A percentile compares a stretch with the other conserved stretches of the same genome.
Conservation (phyloP, 495 filamentous ascomycete genomes). For the Stereocaulon alpinum region DNA sequence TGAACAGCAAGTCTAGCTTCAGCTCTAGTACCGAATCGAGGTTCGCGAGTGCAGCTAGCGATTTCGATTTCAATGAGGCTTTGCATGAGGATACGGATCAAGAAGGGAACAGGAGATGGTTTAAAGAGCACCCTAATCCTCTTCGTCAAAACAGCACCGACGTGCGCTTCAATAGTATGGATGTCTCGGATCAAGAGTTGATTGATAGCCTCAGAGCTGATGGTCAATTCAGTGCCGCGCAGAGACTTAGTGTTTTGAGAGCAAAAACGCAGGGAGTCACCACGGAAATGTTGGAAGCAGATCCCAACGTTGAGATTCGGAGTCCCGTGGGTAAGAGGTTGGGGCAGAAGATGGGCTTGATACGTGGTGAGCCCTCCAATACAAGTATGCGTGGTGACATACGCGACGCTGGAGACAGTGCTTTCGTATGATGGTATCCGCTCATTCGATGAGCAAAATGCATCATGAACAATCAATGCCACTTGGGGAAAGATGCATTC, state of each 20-base stretch:
- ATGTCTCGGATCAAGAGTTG: slow-evolving; percentile 9
- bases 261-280: neutral
- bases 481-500: too few relatives aligned
- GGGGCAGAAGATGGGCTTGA: slow-evolving; percentile 30
- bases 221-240: slow-evolving; percentile 9
- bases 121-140: slow-evolving; percentile 8
- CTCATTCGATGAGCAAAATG: too few relatives aligned
- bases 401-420: neutral
- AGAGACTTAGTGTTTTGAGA: slow-evolving; percentile 10
- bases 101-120: slow-evolving; percentile 4
- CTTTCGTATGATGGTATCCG: slow-evolving; percentile 1
- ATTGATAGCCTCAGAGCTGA: slow-evolving; percentile 6
- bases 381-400: slow-evolving; percentile 29
- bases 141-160: neutral
- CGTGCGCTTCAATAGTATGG: neutral
- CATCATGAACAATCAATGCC: too few relatives aligned
- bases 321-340: slow-evolving; percentile 52
- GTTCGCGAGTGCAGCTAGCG: slow-evolving; percentile 11
- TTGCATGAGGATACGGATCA: slow-evolving; percentile 11
- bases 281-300: neutral
- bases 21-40: slow-evolving; percentile 9
- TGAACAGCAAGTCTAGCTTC: slow-evolving; percentile 4
- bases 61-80: neutral
- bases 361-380: slow-evolving; percentile 88
- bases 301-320: slow-evolving; percentile 37